Percentiles rank a stretch among this genome's conserved stretches.
Conservation (phyloP, 2,329 filamentous ascomycete genomes). For the Cryphonectria radicalis region DNA sequence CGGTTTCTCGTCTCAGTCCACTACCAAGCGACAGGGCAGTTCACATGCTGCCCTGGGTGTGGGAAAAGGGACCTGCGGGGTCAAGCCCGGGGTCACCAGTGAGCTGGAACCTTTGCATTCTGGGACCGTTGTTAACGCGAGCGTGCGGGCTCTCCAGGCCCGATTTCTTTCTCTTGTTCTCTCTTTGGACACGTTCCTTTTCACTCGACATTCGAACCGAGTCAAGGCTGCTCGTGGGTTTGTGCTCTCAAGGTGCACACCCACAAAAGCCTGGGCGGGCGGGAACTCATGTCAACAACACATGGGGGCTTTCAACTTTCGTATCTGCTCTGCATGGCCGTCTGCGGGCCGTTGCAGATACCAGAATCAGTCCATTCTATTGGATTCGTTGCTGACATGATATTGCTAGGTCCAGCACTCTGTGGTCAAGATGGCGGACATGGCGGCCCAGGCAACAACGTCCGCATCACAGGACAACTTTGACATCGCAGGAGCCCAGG, state of each 20-base stretch:
- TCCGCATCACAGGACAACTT: neutral
- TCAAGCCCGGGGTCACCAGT: conserved; percentile 21
- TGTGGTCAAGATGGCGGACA: neutral
- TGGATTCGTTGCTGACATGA: neutral
- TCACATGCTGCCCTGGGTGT: conserved; percentile 17
- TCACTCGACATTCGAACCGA: neutral
- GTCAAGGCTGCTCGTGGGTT: conserved; percentile 19
- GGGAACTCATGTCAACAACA: conserved; percentile 17
- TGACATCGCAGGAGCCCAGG: conserved; percentile 5
- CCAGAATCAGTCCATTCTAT: neutral
- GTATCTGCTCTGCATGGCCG: neutral
- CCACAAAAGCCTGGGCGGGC: conserved; percentile 22
- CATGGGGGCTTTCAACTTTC: conserved; percentile 10
- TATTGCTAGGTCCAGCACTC: neutral
- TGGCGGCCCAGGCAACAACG: conserved; percentile 3
- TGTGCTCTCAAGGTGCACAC: neutral
- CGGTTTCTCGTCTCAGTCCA: conserved; percentile 16
- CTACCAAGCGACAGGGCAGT: conserved; percentile 18
- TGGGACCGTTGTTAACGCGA: conserved; percentile 21
- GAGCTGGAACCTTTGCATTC: conserved; percentile 8
- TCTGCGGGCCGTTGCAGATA: neutral
- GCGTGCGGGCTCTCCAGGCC: conserved; percentile 15
- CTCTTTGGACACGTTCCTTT: neutral
- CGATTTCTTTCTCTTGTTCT: neutral
- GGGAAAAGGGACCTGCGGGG: conserved; percentile 20